Percentiles rank a stretch among this genome's conserved stretches.
phyloP scores from a whole-genome alignment of 371 early-diverging fungal genomes.

The Chytridium lagenaria region DNA sequence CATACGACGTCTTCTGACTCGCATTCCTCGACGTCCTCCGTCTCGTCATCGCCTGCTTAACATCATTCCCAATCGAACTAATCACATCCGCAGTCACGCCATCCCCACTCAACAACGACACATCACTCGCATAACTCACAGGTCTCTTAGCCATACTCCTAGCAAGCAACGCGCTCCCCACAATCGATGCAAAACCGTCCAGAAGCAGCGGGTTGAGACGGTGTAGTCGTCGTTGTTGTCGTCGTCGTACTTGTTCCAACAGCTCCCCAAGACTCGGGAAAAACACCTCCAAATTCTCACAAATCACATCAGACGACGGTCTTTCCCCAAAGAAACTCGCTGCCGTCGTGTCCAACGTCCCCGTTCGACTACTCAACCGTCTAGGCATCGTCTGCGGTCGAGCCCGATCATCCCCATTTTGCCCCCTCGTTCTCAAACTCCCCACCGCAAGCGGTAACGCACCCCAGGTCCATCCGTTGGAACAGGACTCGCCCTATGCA shows the following conservation, averaged over 20 bases:
- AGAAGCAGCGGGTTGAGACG: background rate
- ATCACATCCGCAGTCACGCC: background rate
- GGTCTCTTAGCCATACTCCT: background rate
- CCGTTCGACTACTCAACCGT: background rate
- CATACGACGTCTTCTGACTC: slow-evolving; percentile 14
- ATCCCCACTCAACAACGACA: background rate
- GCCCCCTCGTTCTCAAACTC: background rate
- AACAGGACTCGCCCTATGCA: background rate
- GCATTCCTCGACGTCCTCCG: background rate
- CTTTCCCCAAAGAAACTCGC: slow-evolving; percentile 26
- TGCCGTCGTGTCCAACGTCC: background rate
- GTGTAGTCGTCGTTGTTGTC: too few species aligned
- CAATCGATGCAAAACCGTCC: background rate
- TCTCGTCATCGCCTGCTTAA: slow-evolving; percentile 5
- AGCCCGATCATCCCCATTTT: background rate
- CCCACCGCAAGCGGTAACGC: background rate
- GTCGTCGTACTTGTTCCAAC: background rate
- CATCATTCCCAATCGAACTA: slow-evolving; percentile 7
- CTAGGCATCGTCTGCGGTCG: slow-evolving; percentile 2
- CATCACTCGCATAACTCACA: background rate
- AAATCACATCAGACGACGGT: slow-evolving; percentile 29
- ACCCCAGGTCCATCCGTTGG: background rate
- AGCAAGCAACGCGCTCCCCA: background rate
- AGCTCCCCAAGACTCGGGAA: slow-evolving; percentile 21
- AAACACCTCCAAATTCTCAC: slow-evolving; percentile 27